Evolutionary conservation across 169 alveolate species (phyloP).

Genomic region (Plasmodium malariae): DNA sequence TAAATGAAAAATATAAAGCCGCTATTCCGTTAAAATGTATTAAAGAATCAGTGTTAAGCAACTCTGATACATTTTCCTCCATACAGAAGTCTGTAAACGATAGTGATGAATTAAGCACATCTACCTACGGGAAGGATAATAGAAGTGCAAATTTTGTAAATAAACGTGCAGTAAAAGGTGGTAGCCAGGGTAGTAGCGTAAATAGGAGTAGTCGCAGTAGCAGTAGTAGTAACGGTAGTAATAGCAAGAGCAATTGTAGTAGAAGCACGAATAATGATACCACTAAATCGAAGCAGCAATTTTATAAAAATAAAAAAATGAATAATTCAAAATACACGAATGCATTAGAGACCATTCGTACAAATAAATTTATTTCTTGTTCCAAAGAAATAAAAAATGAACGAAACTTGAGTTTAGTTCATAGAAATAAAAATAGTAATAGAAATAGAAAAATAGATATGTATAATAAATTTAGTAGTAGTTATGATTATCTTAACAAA

Average conservation of each 20-base stretch:
- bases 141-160: constrained; percentile 16
- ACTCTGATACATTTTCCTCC: constrained; percentile 72
- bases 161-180: neutral
- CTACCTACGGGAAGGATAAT: constrained; percentile 13
- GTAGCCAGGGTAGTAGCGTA: neutral
- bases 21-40: constrained; percentile 47
- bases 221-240: neutral
- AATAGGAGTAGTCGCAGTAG: neutral
- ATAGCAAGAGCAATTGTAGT: neutral
- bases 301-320: constrained; percentile 28
- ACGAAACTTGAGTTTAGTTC: constrained; percentile 19
- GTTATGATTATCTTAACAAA: constrained; percentile 1
- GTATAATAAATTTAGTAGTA: neutral
- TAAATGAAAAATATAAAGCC: constrained; percentile 37
- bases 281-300: constrained; percentile 12
- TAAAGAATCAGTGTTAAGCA: constrained; percentile 46
- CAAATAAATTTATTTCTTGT: neutral
- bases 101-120: constrained; percentile 22
- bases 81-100: constrained; percentile 25
- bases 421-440: constrained; percentile 15
- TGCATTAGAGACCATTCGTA: neutral
- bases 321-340: constrained; percentile 13
- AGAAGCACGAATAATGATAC: neutral
- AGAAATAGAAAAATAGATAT: constrained; percentile 15
- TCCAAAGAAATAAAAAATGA: constrained; percentile 39